A percentile compares a stretch with the other conserved stretches of the same genome.
These are phyloP conservation scores for Eustoma russellianum DNA, from an alignment of 257 asterid genomes.

Conservation along the genomic window DNA sequence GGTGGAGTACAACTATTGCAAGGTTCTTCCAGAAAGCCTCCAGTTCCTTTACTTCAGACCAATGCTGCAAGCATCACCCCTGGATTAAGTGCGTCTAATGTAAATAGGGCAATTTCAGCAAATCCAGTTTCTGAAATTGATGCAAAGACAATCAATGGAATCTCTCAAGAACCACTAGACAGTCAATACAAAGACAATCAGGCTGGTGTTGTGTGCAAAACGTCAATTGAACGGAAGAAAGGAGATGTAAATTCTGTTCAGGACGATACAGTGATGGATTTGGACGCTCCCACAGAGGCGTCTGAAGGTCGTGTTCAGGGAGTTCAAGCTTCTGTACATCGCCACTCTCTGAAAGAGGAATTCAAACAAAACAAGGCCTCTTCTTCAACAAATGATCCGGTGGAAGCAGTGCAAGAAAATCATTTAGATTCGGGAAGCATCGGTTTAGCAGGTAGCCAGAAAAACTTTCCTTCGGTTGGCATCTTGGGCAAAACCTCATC, in stretches of 20 bases:
- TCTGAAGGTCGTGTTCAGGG: constrained; percentile 19
- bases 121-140: constrained; percentile 15
- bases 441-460: too few relatives aligned
- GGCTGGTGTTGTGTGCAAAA: constrained; percentile 12
- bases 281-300: constrained; percentile 17
- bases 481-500: too few relatives aligned
- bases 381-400: too few relatives aligned
- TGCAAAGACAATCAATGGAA: constrained; percentile 14
- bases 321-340: constrained; percentile 20
- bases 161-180: constrained; percentile 19
- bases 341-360: constrained; percentile 20
- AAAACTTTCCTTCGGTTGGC: too few relatives aligned
- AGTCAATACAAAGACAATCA: constrained; percentile 11
- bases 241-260: constrained; percentile 4
- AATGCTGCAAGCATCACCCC: constrained; percentile 16
- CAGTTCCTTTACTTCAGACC: constrained; percentile 17
- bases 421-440: too few relatives aligned
- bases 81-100: constrained; percentile 11
- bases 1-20: constrained; percentile 29
- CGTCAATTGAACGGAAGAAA: constrained; percentile 8
- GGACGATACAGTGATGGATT: constrained; percentile 9
- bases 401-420: too few relatives aligned
- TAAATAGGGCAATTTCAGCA: constrained; percentile 14
- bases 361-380: constrained; percentile 18
- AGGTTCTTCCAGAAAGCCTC: constrained; percentile 28